A percentile compares a stretch with the other conserved stretches of the same genome.
phyloP scores from a whole-genome alignment of 305 asterid genomes.

The Fraxinus sp. region DNA sequence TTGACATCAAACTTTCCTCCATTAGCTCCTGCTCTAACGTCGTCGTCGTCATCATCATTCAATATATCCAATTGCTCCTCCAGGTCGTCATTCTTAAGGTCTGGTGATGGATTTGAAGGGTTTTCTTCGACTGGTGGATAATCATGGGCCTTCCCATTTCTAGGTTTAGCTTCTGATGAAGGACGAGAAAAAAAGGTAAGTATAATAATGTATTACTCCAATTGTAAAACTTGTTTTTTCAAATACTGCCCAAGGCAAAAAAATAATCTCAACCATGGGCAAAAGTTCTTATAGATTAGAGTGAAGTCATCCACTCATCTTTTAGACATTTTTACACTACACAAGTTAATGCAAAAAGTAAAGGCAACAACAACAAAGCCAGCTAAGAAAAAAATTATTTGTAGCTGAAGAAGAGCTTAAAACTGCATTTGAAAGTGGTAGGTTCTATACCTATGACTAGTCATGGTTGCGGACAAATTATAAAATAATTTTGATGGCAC shows the following conservation, averaged over 20 bases:
- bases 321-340: background rate
- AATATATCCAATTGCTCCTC: slow-evolving; percentile 74
- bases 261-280: background rate
- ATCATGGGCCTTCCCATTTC: slow-evolving; percentile 55
- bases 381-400: background rate
- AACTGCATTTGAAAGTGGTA: background rate
- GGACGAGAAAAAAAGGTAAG: slow-evolving; percentile 16
- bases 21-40: slow-evolving; percentile 38
- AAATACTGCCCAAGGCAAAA: background rate
- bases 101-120: slow-evolving; percentile 56
- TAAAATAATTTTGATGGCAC: background rate
- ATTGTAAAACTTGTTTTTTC: background rate
- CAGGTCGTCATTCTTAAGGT: slow-evolving; percentile 52
- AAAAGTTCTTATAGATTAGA: background rate
- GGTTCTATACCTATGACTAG: background rate
- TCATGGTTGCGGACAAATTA: background rate
- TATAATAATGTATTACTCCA: slow-evolving; percentile 3
- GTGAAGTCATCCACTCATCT: background rate
- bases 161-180: slow-evolving; percentile 56
- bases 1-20: slow-evolving; percentile 33
- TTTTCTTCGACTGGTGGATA: slow-evolving; percentile 42
- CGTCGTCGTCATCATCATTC: slow-evolving; percentile 54
- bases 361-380: background rate
- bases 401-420: background rate
- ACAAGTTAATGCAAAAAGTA: background rate